phyloP scores from a whole-genome alignment of 106 monocot species.

The Triglochin maritima region DNA sequence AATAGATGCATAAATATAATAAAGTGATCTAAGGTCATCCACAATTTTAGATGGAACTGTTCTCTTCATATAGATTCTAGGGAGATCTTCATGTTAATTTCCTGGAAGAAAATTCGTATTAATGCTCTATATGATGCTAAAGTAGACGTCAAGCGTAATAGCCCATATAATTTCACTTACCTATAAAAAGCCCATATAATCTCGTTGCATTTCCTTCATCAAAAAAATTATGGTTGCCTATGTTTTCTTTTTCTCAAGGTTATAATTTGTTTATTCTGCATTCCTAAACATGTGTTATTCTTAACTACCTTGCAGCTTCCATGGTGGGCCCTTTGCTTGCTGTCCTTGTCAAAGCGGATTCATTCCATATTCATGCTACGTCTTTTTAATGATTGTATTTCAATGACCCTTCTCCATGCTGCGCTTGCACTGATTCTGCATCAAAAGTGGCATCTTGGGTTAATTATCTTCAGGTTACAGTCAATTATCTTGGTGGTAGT shows the following conservation, averaged over 20 bases:
- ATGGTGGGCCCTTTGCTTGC: conserved; percentile 82
- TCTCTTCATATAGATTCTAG: no score
- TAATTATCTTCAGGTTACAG: conserved; percentile 80
- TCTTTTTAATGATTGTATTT: conserved; percentile 96
- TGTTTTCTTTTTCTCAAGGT: no score
- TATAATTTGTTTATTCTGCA: background rate
- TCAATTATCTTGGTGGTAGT: conserved; percentile 4
- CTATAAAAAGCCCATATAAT: no score
- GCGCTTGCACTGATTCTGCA: conserved; percentile 49
- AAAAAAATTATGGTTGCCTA: no score
- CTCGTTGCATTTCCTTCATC: no score
- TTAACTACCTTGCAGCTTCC: conserved; percentile 51
- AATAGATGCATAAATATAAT: no score
- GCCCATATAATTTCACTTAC: no score
- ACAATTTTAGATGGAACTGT: no score
- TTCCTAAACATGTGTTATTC: no score
- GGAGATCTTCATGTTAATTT: no score
- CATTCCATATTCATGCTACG: conserved; percentile 97
- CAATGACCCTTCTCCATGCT: conserved; percentile 76
- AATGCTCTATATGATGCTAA: background rate
- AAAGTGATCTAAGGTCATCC: no score
- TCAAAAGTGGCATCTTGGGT: conserved; percentile 70
- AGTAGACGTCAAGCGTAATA: no score
- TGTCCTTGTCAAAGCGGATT: conserved; percentile 87
- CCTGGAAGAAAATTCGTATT: background rate